A percentile compares a stretch with the other conserved stretches of the same genome.
These are phyloP conservation scores for Didymella glomerata DNA, from an alignment of 2,329 filamentous ascomycete genomes.

Conservation along the genomic window DNA sequence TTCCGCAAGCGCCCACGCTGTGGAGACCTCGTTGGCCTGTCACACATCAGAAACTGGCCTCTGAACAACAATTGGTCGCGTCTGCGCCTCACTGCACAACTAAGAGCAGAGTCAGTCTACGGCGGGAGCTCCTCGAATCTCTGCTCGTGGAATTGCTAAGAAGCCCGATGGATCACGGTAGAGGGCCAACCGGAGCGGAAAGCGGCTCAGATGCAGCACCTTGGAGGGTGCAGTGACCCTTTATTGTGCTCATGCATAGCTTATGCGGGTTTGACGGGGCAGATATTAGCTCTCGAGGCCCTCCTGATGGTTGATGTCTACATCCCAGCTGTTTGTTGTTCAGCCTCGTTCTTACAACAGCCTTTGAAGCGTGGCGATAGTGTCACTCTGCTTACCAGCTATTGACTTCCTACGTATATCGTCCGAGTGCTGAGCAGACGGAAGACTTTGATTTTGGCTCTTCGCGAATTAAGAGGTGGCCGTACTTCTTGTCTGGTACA, in stretches of 20 bases:
- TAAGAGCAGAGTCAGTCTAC: conserved; percentile 36
- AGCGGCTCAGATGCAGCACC: conserved; percentile 35
- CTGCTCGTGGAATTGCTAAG: conserved; percentile 30
- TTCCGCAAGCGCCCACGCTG: conserved; percentile 41
- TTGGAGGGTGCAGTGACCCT: conserved; percentile 23
- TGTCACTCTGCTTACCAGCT: conserved; percentile 1
- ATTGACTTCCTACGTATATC: not conserved
- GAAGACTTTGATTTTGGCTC: not conserved
- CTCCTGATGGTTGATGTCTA: conserved; percentile 22
- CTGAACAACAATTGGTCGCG: conserved; percentile 42
- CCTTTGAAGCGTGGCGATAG: conserved; percentile 6
- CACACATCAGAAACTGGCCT: conserved; percentile 36
- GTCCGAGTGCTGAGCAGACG: not conserved
- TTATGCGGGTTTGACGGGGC: conserved; percentile 32
- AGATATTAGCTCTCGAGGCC: conserved; percentile 42
- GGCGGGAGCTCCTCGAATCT: conserved; percentile 44
- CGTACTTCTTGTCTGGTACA: conserved; percentile 11
- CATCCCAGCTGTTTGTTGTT: conserved; percentile 4
- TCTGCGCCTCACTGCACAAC: conserved; percentile 44
- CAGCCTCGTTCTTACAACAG: conserved; percentile 8
- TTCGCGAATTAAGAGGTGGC: not conserved
- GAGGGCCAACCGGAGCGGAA: conserved; percentile 40
- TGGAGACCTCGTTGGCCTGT: conserved; percentile 20
- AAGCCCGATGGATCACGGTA: conserved; percentile 35
- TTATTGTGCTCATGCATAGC: conserved; percentile 41